Percentiles rank a stretch among this genome's conserved stretches.
Evolutionary conservation across 495 filamentous ascomycete genomes (phyloP).

Genomic region (Cenococcum geophilum): DNA sequence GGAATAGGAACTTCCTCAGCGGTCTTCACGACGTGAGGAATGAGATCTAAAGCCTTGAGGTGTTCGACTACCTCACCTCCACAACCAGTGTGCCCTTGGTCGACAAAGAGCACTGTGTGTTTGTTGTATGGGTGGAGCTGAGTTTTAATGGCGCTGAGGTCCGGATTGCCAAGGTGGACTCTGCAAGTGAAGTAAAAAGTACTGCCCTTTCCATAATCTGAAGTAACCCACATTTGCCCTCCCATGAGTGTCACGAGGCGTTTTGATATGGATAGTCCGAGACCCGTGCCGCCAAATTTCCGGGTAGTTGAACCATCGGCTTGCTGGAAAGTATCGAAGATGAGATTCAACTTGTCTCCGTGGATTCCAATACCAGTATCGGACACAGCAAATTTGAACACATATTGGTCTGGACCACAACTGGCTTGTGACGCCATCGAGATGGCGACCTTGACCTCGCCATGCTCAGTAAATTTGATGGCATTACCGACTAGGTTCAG

Average conservation of each 20-base stretch:
- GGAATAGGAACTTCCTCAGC: slow-evolving; percentile 50
- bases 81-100: slow-evolving; percentile 75
- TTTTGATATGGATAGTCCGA: slow-evolving; percentile 95
- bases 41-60: slow-evolving; percentile 70
- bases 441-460: slow-evolving; percentile 93
- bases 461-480: slow-evolving; percentile 96
- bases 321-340: slow-evolving; percentile 99
- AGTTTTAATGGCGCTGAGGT: slow-evolving; percentile 71
- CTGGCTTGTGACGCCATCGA: slow-evolving; percentile 64
- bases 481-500: slow-evolving; percentile 75
- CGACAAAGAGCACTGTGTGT: slow-evolving; percentile 92
- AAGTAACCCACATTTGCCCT: slow-evolving; percentile 95
- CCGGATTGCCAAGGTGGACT: slow-evolving; percentile 77
- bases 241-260: slow-evolving; percentile 95
- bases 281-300: slow-evolving; percentile 92
- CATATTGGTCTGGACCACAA: slow-evolving; percentile 70
- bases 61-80: slow-evolving; percentile 72
- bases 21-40: slow-evolving; percentile 73
- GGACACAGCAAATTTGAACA: slow-evolving; percentile 92
- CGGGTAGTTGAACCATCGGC: slow-evolving; percentile 96
- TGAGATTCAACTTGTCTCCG: slow-evolving; percentile 90
- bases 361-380: slow-evolving; percentile 98
- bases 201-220: slow-evolving; percentile 86
- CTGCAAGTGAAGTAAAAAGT: slow-evolving; percentile 97
- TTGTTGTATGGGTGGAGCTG: slow-evolving; percentile 84